Evolutionary conservation across 352 stramenopile species (phyloP).

Genomic region (Globisporangium nagaii): DNA sequence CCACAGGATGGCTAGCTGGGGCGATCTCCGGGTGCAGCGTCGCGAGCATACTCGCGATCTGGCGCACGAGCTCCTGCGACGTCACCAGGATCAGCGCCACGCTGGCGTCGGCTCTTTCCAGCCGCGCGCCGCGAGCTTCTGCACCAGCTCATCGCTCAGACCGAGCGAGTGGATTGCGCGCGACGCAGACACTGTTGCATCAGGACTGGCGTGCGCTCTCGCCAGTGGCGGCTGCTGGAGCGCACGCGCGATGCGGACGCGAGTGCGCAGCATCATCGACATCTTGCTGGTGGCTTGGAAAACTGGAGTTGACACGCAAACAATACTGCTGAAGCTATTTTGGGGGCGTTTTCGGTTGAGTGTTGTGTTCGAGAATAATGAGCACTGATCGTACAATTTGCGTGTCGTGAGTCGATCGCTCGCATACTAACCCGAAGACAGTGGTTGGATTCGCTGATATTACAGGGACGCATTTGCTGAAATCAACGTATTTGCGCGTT

Average conservation of each 20-base stretch:
- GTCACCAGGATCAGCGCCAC: slow-evolving; percentile 77
- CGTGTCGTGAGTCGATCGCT: too few species aligned
- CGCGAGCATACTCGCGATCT: slow-evolving; percentile 48
- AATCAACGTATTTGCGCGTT: too few species aligned
- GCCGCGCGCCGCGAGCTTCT: slow-evolving; percentile 30
- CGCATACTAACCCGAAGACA: too few species aligned
- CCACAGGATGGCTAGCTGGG: too few species aligned
- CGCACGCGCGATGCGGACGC: neutral
- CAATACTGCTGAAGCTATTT: too few species aligned
- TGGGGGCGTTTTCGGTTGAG: too few species aligned
- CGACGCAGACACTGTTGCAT: neutral
- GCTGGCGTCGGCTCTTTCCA: slow-evolving; percentile 39
- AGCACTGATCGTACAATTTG: too few species aligned
- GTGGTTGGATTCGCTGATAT: too few species aligned
- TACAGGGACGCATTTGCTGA: too few species aligned
- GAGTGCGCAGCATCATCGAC: slow-evolving; percentile 2
- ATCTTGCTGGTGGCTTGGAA: too few species aligned
- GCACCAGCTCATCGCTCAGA: slow-evolving; percentile 23
- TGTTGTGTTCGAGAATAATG: too few species aligned
- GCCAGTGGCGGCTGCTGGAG: neutral
- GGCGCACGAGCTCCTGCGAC: slow-evolving; percentile 82
- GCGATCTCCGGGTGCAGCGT: slow-evolving; percentile 35
- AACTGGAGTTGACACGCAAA: too few species aligned
- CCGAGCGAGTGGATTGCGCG: slow-evolving; percentile 57
- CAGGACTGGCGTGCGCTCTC: neutral